Base-by-base conservation (phyloP, 1,284 basidiomycete genomes). In the Ceratobasidium sp. region DNA sequence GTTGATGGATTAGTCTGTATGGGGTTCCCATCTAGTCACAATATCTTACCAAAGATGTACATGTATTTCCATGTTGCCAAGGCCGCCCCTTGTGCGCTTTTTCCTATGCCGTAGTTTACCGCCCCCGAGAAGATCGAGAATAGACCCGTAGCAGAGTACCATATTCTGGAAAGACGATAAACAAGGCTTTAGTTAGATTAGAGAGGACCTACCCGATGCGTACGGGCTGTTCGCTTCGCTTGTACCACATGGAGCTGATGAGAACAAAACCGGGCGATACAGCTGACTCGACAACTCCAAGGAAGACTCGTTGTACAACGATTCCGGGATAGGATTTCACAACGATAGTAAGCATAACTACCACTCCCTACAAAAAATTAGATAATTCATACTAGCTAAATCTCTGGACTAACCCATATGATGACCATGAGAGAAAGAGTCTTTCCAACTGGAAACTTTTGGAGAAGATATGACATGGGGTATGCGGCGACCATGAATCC, bases 71-170 rank as follows among this genome's bases (percentile, higher is more conserved):
- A 85, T 0, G 82, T 79, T 21, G 80, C 78, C 12, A 81, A 74
- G 8, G 79, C 72, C 0, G 80, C 78, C 5, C 77, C 76, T 0
- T 78, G 78, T 10, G 80, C 79, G 0, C 82, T 79, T 41, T 75
- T 77, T 16, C 79, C 83, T 1, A 85, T 77, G 0, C 83, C 84
- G 72, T 82, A 84, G 78, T 85, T 85, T 76, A 85, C 79, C 21
- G 83, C 76, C 9, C 84, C 82, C 1, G 79, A 78, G 71, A 85
- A 81, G 77, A 80, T 79, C 34, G 76, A 77, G 59, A 81, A 81
- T 39, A 84, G 78, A 1, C 84, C 84, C 0, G 82, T 85, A 10
- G 84, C 82, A 5, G 81, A 82, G 76, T 85, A 85, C 83, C 84
- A 84, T 48, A 84, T 79, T 0, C 82, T 78, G 34, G 77, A 53